A percentile compares a stretch with the other conserved stretches of the same genome.
Evolutionary conservation across 2,329 filamentous ascomycete genomes (phyloP).

Genomic region (Pseudocercospora cruenta): DNA sequence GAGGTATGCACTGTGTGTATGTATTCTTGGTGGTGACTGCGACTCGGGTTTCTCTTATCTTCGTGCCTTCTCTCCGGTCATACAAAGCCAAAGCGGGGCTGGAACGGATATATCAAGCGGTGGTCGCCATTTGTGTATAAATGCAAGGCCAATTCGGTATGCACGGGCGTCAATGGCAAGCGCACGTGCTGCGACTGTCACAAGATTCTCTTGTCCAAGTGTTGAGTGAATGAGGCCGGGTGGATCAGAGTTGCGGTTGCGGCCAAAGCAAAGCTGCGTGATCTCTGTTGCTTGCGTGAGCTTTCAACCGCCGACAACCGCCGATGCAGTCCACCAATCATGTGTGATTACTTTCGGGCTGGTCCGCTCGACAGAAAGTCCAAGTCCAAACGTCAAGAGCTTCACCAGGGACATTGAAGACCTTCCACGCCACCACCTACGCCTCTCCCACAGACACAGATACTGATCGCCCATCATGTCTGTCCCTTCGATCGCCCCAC

Average conservation of each 20-base stretch:
- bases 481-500: conserved; percentile 72
- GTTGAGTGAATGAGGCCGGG: conserved; percentile 4
- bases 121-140: neutral
- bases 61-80: conserved; percentile 5
- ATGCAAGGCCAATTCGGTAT: neutral
- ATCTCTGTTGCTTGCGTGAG: conserved; percentile 6
- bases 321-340: neutral
- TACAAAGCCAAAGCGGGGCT: conserved; percentile 9
- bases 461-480: conserved; percentile 59
- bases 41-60: conserved; percentile 2
- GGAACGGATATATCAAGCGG: neutral
- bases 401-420: neutral
- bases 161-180: neutral
- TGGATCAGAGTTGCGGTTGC: neutral
- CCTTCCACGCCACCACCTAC: conserved; percentile 23
- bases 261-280: neutral
- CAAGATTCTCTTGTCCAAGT: neutral
- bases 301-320: neutral
- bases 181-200: conserved; percentile 1
- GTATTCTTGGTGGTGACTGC: neutral
- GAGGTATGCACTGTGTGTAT: neutral
- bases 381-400: conserved; percentile 6
- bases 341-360: neutral
- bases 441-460: conserved; percentile 5
- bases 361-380: neutral